Conservation (phyloP, 257 asterid species). For the Orobanche coerulescens region DNA sequence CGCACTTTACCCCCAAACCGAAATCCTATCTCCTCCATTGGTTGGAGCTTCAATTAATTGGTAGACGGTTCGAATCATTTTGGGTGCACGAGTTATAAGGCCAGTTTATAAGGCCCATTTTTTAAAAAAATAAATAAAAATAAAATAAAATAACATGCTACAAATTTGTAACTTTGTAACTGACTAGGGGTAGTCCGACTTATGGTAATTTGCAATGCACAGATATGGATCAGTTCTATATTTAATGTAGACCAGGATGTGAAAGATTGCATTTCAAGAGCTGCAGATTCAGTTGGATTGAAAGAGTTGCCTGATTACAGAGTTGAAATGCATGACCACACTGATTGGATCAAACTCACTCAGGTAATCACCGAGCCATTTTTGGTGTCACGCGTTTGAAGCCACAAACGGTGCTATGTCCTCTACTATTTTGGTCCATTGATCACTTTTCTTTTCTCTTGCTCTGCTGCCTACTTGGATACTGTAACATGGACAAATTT, state of each 20-base stretch:
- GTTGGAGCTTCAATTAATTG: no score
- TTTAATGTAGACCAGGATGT: conserved; percentile 62
- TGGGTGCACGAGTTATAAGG: no score
- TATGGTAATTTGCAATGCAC: conserved; percentile 13
- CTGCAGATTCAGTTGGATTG: conserved; percentile 80
- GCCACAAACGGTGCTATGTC: background rate
- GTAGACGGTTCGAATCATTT: no score
- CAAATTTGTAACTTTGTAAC: background rate
- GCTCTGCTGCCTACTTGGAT: background rate
- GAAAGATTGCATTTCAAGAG: conserved; percentile 61
- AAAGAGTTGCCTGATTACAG: conserved; percentile 50
- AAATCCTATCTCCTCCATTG: no score
- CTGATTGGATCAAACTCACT: conserved; percentile 66
- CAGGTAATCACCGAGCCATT: conserved; percentile 39
- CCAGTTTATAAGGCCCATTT: no score
- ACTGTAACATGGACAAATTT: background rate
- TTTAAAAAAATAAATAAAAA: no score
- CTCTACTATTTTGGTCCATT: background rate
- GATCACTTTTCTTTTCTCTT: background rate
- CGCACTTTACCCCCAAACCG: no score
- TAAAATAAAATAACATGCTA: no score
- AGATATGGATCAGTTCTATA: conserved; percentile 63
- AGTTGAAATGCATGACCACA: conserved; percentile 58
- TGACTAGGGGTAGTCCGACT: conserved; percentile 6
- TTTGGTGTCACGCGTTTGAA: background rate